Evolutionary conservation across 495 filamentous ascomycete genomes (phyloP).

Genomic region (Antarctomyces pellizariae): DNA sequence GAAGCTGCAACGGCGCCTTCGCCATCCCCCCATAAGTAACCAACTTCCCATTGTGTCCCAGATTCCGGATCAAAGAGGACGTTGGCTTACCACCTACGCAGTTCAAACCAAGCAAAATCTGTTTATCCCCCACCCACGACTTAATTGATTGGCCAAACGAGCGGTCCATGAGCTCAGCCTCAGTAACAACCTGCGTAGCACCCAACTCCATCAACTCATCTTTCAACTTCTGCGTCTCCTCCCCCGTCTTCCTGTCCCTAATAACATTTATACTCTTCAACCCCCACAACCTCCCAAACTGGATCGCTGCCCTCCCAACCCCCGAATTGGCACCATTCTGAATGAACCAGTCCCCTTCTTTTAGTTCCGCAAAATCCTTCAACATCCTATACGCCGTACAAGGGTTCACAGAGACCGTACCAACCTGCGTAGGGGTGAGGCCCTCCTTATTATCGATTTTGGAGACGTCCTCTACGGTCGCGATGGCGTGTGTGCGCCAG

Average conservation of each 20-base stretch:
- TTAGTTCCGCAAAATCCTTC: slow-evolving; percentile 46
- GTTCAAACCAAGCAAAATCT: slow-evolving; percentile 58
- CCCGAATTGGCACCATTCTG: slow-evolving; percentile 94
- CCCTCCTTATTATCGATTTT: slow-evolving; percentile 41
- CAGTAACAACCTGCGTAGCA: slow-evolving; percentile 62
- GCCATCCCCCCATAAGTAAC: slow-evolving; percentile 95
- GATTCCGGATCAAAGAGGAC: slow-evolving; percentile 40
- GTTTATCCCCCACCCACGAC: slow-evolving; percentile 44
- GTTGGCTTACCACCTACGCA: slow-evolving; percentile 86
- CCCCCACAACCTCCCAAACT: slow-evolving; percentile 64
- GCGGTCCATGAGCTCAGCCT: slow-evolving; percentile 37
- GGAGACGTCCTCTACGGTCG: slow-evolving; percentile 37
- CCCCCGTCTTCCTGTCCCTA: slow-evolving; percentile 34
- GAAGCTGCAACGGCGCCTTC: slow-evolving; percentile 54
- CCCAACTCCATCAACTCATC: slow-evolving; percentile 47
- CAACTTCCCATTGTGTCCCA: slow-evolving; percentile 42
- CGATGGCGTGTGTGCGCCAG: slow-evolving; percentile 72
- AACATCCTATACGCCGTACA: slow-evolving; percentile 87
- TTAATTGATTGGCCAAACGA: slow-evolving; percentile 38
- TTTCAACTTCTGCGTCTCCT: slow-evolving; percentile 42
- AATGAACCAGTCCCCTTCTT: slow-evolving; percentile 67
- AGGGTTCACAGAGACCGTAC: slow-evolving; percentile 75
- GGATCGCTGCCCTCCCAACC: slow-evolving; percentile 72
- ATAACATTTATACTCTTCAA: slow-evolving; percentile 73
- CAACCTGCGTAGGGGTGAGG: slow-evolving; percentile 49